Percentiles rank a stretch among this genome's conserved stretches.
Conservation (phyloP, 352 stramenopile species). For the Pythium oligandrum region DNA sequence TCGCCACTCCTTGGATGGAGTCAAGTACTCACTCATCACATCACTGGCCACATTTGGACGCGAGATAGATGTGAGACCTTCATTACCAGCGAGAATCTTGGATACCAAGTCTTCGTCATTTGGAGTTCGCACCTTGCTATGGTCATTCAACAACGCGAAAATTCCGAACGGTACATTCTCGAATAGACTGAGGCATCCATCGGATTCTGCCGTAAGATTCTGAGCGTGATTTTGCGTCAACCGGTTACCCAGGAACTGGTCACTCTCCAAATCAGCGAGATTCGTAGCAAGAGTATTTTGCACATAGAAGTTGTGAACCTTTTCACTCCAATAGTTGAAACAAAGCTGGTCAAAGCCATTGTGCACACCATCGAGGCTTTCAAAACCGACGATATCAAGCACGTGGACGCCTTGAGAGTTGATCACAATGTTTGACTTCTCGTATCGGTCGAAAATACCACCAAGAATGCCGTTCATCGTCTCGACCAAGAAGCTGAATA, state of each 20-base stretch:
- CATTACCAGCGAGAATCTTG: constrained; percentile 73
- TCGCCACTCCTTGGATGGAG: constrained; percentile 70
- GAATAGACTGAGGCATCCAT: constrained; percentile 64
- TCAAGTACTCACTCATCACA: constrained; percentile 57
- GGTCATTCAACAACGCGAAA: constrained; percentile 65
- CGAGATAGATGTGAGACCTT: constrained; percentile 38
- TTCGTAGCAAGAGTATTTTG: constrained; percentile 69
- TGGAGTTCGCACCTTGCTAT: constrained; percentile 52
- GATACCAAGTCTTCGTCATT: constrained; percentile 79
- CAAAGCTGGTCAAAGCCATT: constrained; percentile 80
- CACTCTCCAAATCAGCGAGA: constrained; percentile 46
- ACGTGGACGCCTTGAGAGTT: constrained; percentile 80
- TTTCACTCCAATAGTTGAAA: constrained; percentile 86
- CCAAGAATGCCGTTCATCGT: constrained; percentile 77
- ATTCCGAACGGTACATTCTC: constrained; percentile 72
- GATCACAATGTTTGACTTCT: constrained; percentile 80
- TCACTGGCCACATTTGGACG: constrained; percentile 57
- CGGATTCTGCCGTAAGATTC: constrained; percentile 45
- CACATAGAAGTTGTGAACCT: constrained; percentile 76
- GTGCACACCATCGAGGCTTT: constrained; percentile 45
- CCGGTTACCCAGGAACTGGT: constrained; percentile 63
- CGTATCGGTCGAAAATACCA: constrained; percentile 78
- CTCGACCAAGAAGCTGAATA: constrained; percentile 77
- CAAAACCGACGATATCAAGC: constrained; percentile 74
- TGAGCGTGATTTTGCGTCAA: constrained; percentile 51